These are phyloP conservation scores for Phytophthora sojae DNA, from an alignment of 352 stramenopile species.

Conservation along the genomic window DNA sequence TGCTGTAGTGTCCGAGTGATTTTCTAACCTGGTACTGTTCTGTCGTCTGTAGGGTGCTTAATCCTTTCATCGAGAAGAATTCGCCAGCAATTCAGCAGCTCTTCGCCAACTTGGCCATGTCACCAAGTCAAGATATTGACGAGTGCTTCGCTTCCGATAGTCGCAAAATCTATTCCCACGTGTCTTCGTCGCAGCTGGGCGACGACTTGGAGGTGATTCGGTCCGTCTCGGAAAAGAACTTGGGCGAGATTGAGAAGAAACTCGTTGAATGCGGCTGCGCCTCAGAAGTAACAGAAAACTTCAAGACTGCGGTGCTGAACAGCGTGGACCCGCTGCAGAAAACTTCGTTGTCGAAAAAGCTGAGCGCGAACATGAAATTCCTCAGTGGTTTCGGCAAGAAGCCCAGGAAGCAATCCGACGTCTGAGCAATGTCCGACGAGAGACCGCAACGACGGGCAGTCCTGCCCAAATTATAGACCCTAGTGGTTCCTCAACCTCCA, in stretches of 20 bases:
- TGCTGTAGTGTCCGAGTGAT: background rate
- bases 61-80: constrained; percentile 89
- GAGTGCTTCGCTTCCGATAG: constrained; percentile 81
- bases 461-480: background rate
- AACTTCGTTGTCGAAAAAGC: constrained; percentile 66
- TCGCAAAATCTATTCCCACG: constrained; percentile 73
- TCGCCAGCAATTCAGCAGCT: constrained; percentile 79
- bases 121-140: constrained; percentile 71
- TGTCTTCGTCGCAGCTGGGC: constrained; percentile 61
- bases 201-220: constrained; percentile 74
- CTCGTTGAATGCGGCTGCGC: constrained; percentile 53
- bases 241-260: constrained; percentile 77
- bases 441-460: background rate
- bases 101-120: constrained; percentile 75
- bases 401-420: constrained; percentile 50
- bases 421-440: constrained; percentile 15
- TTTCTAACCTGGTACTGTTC: constrained; percentile 2
- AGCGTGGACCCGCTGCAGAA: constrained; percentile 51
- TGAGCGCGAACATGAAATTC: constrained; percentile 85
- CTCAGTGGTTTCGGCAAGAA: constrained; percentile 72
- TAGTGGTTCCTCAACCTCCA: background rate
- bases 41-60: constrained; percentile 65
- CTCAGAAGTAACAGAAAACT: constrained; percentile 52
- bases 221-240: constrained; percentile 73
- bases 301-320: constrained; percentile 60